Percentiles rank a stretch among this genome's conserved stretches.
Conservation (phyloP, 805 yeast genomes). For the Candida nemodendra region DNA sequence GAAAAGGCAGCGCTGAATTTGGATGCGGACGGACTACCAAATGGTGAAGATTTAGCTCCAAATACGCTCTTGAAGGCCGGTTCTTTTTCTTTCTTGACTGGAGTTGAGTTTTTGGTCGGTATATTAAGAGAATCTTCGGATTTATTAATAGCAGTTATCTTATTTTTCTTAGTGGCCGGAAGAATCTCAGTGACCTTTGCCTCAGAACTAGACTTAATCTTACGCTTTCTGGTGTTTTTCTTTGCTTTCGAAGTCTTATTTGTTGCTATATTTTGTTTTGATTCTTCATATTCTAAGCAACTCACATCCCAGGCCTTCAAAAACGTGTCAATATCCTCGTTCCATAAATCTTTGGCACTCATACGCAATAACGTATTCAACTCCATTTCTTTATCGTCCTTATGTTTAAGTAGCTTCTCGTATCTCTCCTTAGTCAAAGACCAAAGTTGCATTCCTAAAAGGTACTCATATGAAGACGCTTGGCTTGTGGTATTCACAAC, state of each 20-base stretch:
- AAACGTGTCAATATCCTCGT: constrained; percentile 75
- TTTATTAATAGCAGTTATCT: constrained; percentile 9
- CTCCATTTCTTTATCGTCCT: constrained; percentile 69
- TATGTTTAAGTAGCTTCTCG: constrained; percentile 71
- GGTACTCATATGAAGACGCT: constrained; percentile 74
- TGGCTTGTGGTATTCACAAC: constrained; percentile 47
- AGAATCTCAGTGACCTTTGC: constrained; percentile 3
- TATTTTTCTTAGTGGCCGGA: constrained; percentile 12
- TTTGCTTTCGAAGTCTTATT: constrained; percentile 43
- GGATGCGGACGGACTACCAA: constrained; percentile 13
- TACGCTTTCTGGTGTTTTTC: constrained; percentile 33
- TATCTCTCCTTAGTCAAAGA: constrained; percentile 88
- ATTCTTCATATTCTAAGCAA: constrained; percentile 60
- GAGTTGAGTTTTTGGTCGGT: background rate
- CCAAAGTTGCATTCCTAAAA: constrained; percentile 92
- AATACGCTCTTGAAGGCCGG: constrained; percentile 34
- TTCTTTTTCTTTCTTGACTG: constrained; percentile 13
- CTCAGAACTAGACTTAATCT: constrained; percentile 20
- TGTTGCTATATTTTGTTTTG: constrained; percentile 50
- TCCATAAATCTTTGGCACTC: constrained; percentile 89
- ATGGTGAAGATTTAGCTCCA: constrained; percentile 24
- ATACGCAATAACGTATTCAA: constrained; percentile 61
- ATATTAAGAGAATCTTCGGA: background rate
- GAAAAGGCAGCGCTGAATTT: constrained; percentile 24
- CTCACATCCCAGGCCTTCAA: constrained; percentile 64